Conservation (phyloP, 495 filamentous ascomycete species). For the Tuber indicum region DNA sequence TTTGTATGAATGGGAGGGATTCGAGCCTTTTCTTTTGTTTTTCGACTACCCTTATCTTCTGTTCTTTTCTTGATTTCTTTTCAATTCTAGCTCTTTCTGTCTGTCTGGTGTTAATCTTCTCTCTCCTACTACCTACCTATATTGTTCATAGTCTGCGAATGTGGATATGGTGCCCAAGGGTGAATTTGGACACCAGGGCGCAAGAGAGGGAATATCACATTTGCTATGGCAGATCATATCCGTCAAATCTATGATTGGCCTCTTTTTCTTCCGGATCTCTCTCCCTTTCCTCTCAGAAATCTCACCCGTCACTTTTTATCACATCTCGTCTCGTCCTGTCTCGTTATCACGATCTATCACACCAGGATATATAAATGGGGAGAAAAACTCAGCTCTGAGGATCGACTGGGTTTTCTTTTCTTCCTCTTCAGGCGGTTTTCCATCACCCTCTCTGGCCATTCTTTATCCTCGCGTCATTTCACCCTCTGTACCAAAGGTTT, state of each 20-base stretch:
- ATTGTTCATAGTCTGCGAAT: constrained; percentile 1
- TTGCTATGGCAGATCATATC: neutral
- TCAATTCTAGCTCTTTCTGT: constrained; percentile 9
- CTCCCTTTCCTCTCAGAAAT: neutral
- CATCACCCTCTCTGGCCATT: neutral
- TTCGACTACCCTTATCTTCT: neutral
- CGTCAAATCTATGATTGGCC: neutral
- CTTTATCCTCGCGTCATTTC: neutral
- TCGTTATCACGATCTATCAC: neutral
- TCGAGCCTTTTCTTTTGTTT: neutral
- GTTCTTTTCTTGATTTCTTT: constrained; percentile 4
- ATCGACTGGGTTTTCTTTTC: neutral
- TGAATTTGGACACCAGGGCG: neutral
- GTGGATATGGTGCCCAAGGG: neutral
- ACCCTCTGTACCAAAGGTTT: neutral
- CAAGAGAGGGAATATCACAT: neutral
- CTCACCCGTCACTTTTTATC: neutral
- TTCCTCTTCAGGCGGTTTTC: neutral
- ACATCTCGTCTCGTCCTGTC: neutral
- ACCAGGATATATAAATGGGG: neutral
- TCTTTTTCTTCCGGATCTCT: neutral
- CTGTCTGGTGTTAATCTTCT: constrained; percentile 6
- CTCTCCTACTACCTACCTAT: neutral
- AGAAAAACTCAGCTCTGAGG: neutral
- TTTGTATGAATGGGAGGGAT: constrained; percentile 2